Evolutionary conservation across 495 filamentous ascomycete species (phyloP), one percentile per base, ranked within the genome.

Genomic region (Pseudoneurospora amorphoporcata): DNA sequence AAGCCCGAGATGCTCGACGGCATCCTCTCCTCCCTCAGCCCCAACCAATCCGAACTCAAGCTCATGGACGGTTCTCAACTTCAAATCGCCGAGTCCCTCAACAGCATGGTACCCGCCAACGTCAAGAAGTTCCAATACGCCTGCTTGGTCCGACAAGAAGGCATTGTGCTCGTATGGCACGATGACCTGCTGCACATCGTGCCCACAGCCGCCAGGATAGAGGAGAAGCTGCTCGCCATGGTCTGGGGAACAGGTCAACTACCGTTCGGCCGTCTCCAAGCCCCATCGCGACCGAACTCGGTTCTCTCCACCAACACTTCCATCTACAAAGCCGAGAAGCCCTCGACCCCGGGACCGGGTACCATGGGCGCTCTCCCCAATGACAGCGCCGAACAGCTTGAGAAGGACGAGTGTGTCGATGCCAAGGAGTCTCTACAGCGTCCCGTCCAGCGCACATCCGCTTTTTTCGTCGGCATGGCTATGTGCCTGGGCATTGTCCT

Each of bases 131-230:
- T 89, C 77, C 90, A 92, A 74, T 91, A 90, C 58, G 90, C 90
- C 41, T 90, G 90, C 69, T 90, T 92, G 75, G 85, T 92, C 42
- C 88, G 88, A 19, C 85, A 84, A 23, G 89, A 90, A 65, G 82
- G 83, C 5, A 75, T 92, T n/a, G 79, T 92, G 6, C 83, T 92
- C 1, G 89, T 92, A 5, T 92, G 90, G 90, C 90, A 92, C 71
- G 90, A 92, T 71, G 90, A 92, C 65, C 82, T 90, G 4, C 81
- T 87, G 42, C 86, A 92, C 73, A 81, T 92, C 29, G 84, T 91
- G 32, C 75, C 84, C 61, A 83, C 88, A 69, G 90, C 90, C 8
- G 84, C 87, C 72, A 79, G 80, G 41, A 90, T 92, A 75, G 89
- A 91, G 76, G 83, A 84, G 19, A 89, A 91, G 76, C 79, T 92